Evolutionary conservation across 257 asterid genomes (phyloP), one percentile per base, ranked within the genome.

Genomic region (Fraxinus americana): DNA sequence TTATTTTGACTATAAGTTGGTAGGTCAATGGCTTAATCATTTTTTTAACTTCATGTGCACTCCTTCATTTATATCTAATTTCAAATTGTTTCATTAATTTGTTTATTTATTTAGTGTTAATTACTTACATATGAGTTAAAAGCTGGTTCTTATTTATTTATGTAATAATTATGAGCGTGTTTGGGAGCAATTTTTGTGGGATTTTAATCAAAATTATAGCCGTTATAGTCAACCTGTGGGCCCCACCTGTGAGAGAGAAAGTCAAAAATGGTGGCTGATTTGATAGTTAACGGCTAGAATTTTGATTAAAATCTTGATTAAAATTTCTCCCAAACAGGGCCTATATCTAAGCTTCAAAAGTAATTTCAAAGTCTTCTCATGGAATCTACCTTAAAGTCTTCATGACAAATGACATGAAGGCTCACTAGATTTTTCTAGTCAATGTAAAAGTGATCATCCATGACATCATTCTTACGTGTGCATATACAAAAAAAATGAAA

Each of bases 391-490:
- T 54, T n/a, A 3, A 8, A 25, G 69, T 63, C 69, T 27, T 63
- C 34, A 25, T 25, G 66, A 57, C 30, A 63, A 10, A 25, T 63
- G 35, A 11, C 69, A 27, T 41, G 13, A 57, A 57, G 5, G 66
- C 21, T 57, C 30, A 2, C 30, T 7, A 23, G n/a, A n/a, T n/a
- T n/a, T n/a, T n/a, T n/a, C n/a, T 63, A 23, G 69, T 63, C 14
- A 2, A 4, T 23, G 2, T 63, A 63, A 27, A 63, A 21, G 35
- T 23, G 34, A 25, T 23, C 16, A 23, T 10, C 35, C 69, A 23
- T 63, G 69, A 63, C 35, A 63, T 63, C 69, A 63, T 63, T 25
- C 66, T 57, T n/a, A 57, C 66, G 21, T 57, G 29, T 57, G 30
- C 66, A n/a, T n/a, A 57, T 54, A 39, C 10, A n/a, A n/a, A 39